Evolutionary conservation across 345 rosid genomes (phyloP).

Genomic region (Tarenaya hassleriana): DNA sequence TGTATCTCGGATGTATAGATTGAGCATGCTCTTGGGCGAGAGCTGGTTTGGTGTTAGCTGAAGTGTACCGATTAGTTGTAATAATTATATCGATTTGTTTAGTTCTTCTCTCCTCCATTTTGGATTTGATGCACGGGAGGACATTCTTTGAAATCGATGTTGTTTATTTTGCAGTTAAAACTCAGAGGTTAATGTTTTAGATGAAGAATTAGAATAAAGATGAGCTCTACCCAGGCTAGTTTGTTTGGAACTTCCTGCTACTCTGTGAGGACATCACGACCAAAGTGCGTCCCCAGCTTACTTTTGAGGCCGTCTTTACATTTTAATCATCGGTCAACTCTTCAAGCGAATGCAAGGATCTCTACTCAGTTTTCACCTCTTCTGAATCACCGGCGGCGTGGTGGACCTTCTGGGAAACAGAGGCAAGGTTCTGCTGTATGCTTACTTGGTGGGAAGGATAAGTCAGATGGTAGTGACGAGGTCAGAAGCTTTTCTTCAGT

Average conservation of each 20-base stretch:
- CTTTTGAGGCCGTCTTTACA: constrained; percentile 10
- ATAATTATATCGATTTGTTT: neutral
- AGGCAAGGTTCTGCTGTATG: constrained; percentile 35
- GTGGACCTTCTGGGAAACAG: constrained; percentile 18
- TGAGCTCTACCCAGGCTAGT: constrained; percentile 32
- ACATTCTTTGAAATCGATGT: neutral
- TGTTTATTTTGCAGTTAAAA: constrained; percentile 11
- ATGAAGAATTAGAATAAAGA: constrained; percentile 12
- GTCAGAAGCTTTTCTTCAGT: constrained; percentile 19
- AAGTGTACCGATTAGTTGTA: neutral
- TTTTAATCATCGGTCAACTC: constrained; percentile 11
- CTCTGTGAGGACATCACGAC: constrained; percentile 14
- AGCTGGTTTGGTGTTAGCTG: neutral
- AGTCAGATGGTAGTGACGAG: constrained; percentile 39
- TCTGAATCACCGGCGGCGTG: constrained; percentile 20
- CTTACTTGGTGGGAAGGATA: constrained; percentile 61
- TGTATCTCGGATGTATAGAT: no score
- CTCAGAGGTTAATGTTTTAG: constrained; percentile 8
- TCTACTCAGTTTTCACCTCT: constrained; percentile 23
- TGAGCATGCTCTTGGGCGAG: no score
- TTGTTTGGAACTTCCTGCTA: constrained; percentile 20
- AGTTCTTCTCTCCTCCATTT: neutral
- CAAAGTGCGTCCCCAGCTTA: constrained; percentile 10
- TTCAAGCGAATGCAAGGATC: constrained; percentile 14
- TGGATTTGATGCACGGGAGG: neutral